These are phyloP conservation scores for Hypomontagnella monticulosa DNA, from an alignment of 495 filamentous ascomycete species.

Conservation along the genomic window DNA sequence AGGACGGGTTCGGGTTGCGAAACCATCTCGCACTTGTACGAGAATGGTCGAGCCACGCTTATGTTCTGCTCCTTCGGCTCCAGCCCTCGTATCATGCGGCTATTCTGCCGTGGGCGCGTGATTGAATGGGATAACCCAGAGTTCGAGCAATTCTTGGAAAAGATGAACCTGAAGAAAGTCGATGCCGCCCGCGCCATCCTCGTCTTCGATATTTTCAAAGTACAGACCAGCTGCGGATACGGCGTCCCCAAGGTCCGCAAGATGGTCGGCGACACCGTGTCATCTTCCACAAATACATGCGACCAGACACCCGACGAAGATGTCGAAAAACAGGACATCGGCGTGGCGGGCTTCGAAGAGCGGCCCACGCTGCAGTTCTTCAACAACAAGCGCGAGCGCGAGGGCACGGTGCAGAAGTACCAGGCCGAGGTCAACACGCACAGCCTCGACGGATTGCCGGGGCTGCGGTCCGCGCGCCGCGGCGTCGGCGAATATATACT, in stretches of 20 bases:
- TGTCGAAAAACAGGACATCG: constrained; percentile 15
- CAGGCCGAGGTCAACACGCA: constrained; percentile 57
- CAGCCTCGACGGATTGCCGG: constrained; percentile 65
- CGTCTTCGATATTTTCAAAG: constrained; percentile 63
- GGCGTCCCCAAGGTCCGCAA: constrained; percentile 59
- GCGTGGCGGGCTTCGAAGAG: constrained; percentile 49
- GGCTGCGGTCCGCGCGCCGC: constrained; percentile 47
- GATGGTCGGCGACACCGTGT: constrained; percentile 19
- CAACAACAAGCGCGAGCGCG: constrained; percentile 47
- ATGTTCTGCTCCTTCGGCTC: constrained; percentile 69
- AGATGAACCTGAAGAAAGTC: constrained; percentile 45
- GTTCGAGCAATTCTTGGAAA: not conserved
- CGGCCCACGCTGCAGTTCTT: constrained; percentile 59
- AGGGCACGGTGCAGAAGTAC: constrained; percentile 55
- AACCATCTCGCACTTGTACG: constrained; percentile 67
- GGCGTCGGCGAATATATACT: constrained; percentile 26
- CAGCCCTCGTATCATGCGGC: constrained; percentile 64
- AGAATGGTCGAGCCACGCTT: constrained; percentile 69
- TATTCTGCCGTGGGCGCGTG: constrained; percentile 61
- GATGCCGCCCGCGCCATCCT: constrained; percentile 64
- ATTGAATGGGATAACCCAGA: not conserved
- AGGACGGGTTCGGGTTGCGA: constrained; percentile 67
- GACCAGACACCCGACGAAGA: not conserved
- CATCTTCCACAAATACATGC: constrained; percentile 22
- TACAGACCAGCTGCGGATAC: constrained; percentile 68